phyloP scores from a whole-genome alignment of 2,329 filamentous ascomycete genomes.

The Leptographium procerum region DNA sequence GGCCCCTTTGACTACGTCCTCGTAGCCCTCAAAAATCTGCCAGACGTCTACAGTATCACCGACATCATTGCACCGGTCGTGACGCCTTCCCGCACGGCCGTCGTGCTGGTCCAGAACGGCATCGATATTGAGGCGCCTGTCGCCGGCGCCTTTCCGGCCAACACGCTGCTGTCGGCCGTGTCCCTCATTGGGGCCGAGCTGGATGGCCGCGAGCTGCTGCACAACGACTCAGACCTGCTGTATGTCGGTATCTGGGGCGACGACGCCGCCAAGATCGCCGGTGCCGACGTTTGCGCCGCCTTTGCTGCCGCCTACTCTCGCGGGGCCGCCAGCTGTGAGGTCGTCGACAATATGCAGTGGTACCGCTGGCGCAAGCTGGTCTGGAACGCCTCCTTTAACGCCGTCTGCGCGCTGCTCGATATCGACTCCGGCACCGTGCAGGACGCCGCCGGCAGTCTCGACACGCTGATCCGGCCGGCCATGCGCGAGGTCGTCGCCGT shows the following conservation, averaged over 20 bases:
- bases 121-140: conserved; percentile 3
- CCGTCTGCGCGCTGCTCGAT: not conserved
- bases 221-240: conserved; percentile 1
- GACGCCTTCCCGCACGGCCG: not conserved
- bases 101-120: conserved; percentile 8
- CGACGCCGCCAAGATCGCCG: not conserved
- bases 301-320: not conserved
- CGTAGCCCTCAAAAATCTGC: conserved; percentile 3
- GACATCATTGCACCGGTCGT: not conserved
- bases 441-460: not conserved
- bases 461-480: conserved; percentile 12
- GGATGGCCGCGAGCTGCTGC: not conserved
- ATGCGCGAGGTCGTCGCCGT: conserved; percentile 21
- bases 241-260: not conserved
- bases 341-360: not conserved
- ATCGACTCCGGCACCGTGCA: conserved; percentile 1
- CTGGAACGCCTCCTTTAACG: conserved; percentile 4
- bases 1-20: conserved; percentile 5
- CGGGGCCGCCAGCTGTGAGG: not conserved
- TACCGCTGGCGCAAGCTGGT: conserved; percentile 6
- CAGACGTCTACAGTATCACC: not conserved
- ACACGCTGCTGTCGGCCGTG: conserved; percentile 1
- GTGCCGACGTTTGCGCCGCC: too few relatives aligned
- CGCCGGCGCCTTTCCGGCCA: not conserved
- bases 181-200: conserved; percentile 2